Base-by-base conservation (phyloP, 768 basidiomycete species). In the Pluteus cervinus region DNA sequence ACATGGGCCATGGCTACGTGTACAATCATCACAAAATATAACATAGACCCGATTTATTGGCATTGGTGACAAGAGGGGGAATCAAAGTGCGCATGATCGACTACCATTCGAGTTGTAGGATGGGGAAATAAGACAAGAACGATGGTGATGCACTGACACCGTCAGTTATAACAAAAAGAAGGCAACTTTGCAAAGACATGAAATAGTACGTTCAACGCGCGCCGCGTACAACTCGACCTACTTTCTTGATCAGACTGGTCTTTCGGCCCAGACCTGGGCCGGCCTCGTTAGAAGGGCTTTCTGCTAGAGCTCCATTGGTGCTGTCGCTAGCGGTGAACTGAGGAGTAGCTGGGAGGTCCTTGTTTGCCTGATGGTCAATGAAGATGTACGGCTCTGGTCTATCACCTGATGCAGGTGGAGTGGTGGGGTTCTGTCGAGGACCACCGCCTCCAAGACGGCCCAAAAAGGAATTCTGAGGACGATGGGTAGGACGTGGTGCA, bases 191-290 rank as follows among this genome's bases (percentile, higher is more conserved):
- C 29, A 20, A 35, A 41, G 30, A 15, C 22, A 36, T 44, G 17
- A 26, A 30, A 46, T 42, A 28, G 44, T 31, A 24, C 29, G 29
- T 25, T 20, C 46, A 39, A 53, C 50, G 34, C 18, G 17, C 18
- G 34, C 78, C 75, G 42, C 80, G 76, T 35, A 86, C 83, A 4
- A 71, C 86, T 29, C 74, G 71, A 46, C 81, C 81, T 39, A 88
- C 75, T 56, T 83, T 87, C 73, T 81, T 82, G 68, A 88, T 72
- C 41, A 89, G 61, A 53, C 84, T 86, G 1, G 81, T 70, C 70
- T 79, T 88, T 51, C 86, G 70, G 31, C 78, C 79, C 1, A 89
- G 68, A 16, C 67, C 64, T 25, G 60, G 62, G 8, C 73, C 62
- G 4, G 61, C 58, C 10, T 46, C 37, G 46, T 29, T 40, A 28